Evolutionary conservation across 192 early-diverging fungal species (phyloP).

Genomic region (Coemansia guatemalensis): DNA sequence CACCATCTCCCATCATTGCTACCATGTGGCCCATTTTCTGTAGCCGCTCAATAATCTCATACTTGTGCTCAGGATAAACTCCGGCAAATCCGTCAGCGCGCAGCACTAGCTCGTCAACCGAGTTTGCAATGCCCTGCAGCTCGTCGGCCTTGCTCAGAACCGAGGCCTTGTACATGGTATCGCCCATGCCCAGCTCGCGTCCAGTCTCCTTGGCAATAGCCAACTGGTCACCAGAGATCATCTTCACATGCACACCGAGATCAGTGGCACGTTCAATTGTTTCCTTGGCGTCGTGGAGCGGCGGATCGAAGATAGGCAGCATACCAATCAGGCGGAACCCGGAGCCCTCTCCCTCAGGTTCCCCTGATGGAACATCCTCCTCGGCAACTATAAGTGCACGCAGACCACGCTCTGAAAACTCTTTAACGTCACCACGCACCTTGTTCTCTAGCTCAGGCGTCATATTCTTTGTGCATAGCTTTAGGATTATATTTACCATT

Average conservation of each 20-base stretch:
- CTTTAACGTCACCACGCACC: slow-evolving; percentile 66
- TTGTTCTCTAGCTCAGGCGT: slow-evolving; percentile 58
- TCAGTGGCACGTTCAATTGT: slow-evolving; percentile 71
- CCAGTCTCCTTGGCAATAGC: slow-evolving; percentile 85
- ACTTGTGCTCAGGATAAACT: slow-evolving; percentile 70
- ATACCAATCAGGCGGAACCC: slow-evolving; percentile 71
- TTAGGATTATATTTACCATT: slow-evolving; percentile 69
- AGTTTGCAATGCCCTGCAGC: slow-evolving; percentile 55
- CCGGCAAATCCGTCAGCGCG: slow-evolving; percentile 68
- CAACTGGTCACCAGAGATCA: slow-evolving; percentile 92
- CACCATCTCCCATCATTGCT: slow-evolving; percentile 73
- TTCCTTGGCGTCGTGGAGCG: slow-evolving; percentile 74
- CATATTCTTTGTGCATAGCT: slow-evolving; percentile 72
- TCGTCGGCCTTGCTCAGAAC: slow-evolving; percentile 65
- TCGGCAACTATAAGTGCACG: slow-evolving; percentile 75
- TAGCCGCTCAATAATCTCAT: slow-evolving; percentile 66
- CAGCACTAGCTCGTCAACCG: slow-evolving; percentile 60
- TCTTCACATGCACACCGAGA: slow-evolving; percentile 83
- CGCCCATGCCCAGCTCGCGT: slow-evolving; percentile 65
- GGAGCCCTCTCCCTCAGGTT: slow-evolving; percentile 58
- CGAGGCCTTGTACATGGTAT: slow-evolving; percentile 69
- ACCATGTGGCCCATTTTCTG: slow-evolving; percentile 69
- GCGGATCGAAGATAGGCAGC: slow-evolving; percentile 74
- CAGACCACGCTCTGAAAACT: slow-evolving; percentile 64
- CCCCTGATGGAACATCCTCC: slow-evolving; percentile 61